Percentiles rank a stretch among this genome's conserved stretches.
These are phyloP conservation scores for Aspergillus tamarii DNA, from an alignment of 2,329 filamentous ascomycete genomes.

Conservation along the genomic window DNA sequence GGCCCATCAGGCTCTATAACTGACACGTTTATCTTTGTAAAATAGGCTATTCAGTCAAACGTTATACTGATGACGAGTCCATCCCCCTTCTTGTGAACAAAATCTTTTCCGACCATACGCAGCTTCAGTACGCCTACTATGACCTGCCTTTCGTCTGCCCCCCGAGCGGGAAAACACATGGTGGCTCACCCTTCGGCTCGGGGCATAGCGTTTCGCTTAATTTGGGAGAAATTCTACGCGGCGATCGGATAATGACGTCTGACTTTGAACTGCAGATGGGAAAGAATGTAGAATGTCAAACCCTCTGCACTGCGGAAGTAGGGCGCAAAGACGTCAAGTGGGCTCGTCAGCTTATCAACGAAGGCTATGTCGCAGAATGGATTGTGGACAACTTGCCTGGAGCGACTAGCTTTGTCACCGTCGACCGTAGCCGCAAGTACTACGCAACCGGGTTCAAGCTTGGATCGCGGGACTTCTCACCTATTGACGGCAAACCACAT, in stretches of 20 bases:
- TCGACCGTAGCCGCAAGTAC: constrained; percentile 82
- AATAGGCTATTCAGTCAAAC: constrained; percentile 79
- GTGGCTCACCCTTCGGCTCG: constrained; percentile 70
- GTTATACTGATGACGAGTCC: constrained; percentile 73
- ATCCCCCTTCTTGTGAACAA: constrained; percentile 91
- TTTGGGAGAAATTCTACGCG: constrained; percentile 82
- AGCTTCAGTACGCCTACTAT: constrained; percentile 89
- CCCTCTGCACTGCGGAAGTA: constrained; percentile 72
- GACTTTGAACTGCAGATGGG: constrained; percentile 82
- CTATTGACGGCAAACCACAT: constrained; percentile 61
- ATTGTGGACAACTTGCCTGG: constrained; percentile 90
- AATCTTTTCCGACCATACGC: constrained; percentile 84
- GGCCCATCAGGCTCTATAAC: constrained; percentile 3
- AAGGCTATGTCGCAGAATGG: constrained; percentile 89
- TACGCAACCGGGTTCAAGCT: constrained; percentile 90
- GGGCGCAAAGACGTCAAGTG: constrained; percentile 66
- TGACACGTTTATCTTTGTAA: constrained; percentile 13
- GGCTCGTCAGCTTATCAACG: constrained; percentile 71
- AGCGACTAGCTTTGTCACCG: constrained; percentile 84
- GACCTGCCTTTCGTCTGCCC: constrained; percentile 87
- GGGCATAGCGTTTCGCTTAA: constrained; percentile 81
- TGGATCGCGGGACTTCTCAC: constrained; percentile 71
- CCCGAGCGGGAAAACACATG: constrained; percentile 68
- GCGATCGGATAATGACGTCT: constrained; percentile 81
- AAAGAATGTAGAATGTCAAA: constrained; percentile 71